Base-by-base conservation (phyloP, 345 rosid species). In the Leavenworthia alabamica region DNA sequence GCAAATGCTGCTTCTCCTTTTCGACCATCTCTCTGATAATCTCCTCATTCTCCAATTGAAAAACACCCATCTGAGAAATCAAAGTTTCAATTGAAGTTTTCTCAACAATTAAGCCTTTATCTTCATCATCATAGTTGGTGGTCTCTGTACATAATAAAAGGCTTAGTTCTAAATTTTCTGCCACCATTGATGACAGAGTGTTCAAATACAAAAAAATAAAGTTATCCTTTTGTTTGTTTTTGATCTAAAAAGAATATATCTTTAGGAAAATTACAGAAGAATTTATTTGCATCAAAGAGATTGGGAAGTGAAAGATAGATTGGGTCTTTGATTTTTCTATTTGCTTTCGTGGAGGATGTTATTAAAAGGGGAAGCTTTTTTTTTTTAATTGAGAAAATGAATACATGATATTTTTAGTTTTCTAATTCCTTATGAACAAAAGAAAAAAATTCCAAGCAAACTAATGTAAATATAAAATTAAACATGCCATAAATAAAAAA, bases 1-100 rank as follows among this genome's bases (percentile, higher is more conserved):
- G 85, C 77, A 76, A 73, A 71, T 76, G 84, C 58, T 80, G 75
- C 16, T 54, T 39, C 79, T 86, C 84, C 62, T 75, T 84, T 75
- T 66, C 84, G 32, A 79, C 67, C 90, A 86, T 80, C 77, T 79
- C 77, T 51, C 24, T 62, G 73, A 84, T 44, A 27, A 67, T 68
- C 77, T 82, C 83, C n/a, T 83, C 84, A 61, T 66, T 76, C 47
- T 65, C 84, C 56, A 75, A 56, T 55, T 72, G 67, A 27, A 70
- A 68, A 67, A 73, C 75, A 75, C 66, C 78, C 77, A 75, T 73
- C 63, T 67, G 68, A 50, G 62, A 60, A 46, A 43, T 43, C 50
- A 78, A 63, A 48, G 71, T 62, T 58, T 55, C 74, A 62, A 57
- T 27, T 27, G 73, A 49, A 67, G 50, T 57, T 68, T 63, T 41